Base-by-base conservation (phyloP, 139 green algal genomes). In the Picocystis salinarum region DNA sequence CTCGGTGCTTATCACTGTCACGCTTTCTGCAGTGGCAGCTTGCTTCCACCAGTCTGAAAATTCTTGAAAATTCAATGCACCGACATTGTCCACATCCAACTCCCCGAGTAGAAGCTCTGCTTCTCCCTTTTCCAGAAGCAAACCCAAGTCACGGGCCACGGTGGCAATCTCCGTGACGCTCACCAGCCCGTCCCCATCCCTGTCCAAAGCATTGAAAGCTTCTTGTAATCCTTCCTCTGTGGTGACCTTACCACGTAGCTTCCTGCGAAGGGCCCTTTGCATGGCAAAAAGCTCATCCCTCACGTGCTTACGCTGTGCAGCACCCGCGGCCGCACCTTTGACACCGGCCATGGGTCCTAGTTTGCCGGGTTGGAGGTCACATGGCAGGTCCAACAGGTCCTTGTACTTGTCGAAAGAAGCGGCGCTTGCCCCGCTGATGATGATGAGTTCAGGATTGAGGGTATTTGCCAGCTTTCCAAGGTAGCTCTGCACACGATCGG, bases 31-130 rank as follows among this genome's bases (percentile, higher is more conserved):
- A 15, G 30, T 26, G 18, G 56, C 40, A 6, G 28, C 10, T 4
- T 48, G 17, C 5, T 18, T 39, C 39, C 48, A 62, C 39, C 47
- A 62, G 3, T 9, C 9, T 20, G 44, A 17, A 28, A 62, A 62
- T 33, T 62, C 42, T n/a, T 45, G 11, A 27, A 52, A 52, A 15
- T 15, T 34, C 7, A 62, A 23, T 5, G 18, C 9, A 5, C 22
- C 27, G n/a, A n/a, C 19, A 23, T 30, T 24, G 19, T 52, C 28
- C 28, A 24, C 42, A 41, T 62, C 54, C 13, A 62, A 25, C 10
- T 62, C 45, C 18, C 42, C 23, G 17, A 62, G 11, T 23, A 62
- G 39, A 23, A 56, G 47, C 28, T 33, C 44, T 9, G 48, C 6
- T 33, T 62, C 54, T 10, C 42, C 46, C 37, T 50, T 23, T 3